Base-by-base conservation (phyloP, 805 yeast species). In the Candida bentonensis region DNA sequence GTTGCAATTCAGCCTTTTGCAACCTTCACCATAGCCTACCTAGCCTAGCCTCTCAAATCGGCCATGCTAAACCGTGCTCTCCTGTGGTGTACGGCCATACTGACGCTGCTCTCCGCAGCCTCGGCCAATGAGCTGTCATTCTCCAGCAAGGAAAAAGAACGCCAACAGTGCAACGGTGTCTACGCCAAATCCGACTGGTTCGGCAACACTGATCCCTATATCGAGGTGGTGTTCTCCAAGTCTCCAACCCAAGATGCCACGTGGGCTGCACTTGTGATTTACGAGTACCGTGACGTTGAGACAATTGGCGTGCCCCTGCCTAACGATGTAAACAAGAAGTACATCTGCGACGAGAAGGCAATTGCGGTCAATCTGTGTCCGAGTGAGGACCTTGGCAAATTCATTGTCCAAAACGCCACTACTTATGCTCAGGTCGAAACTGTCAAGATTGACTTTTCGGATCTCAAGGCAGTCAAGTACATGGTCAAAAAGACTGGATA, bases 131-230 rank as follows among this genome's bases (percentile, higher is more conserved):
- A 30, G 20, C 36, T 30, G 27, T 9, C 13, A 9, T 9, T 25
- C 13, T 9, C 11, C 27, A 25, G 27, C 17, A 70, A 72, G 39
- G 60, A 72, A 13, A 59, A 52, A 4, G 60, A 72, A 34, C 66
- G 77, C 15, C 88, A 82, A 53, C 75, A 74, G 22, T 87, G 96
- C 60, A 69, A 86, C 3, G 96, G 96, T 22, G 80, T 87, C 79
- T 87, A 88, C 62, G 74, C 86, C 43, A 79, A 78, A 53, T 69
- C 74, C 41, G 94, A 88, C 55, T 87, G 95, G 92, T 30, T 17
- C 17, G 36, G 36, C 17, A 68, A 71, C 22, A 62, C 67, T 7
- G 79, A 76, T 47, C 87, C 94, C 62, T 60, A 76, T 74, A 51
- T 72, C 69, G 41, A 72, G 71, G 57, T 60, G 4, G 58, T 46